phyloP scores from a whole-genome alignment of 225 moss, liverwort and hornwort genomes.

The Straminergon stramineum region DNA sequence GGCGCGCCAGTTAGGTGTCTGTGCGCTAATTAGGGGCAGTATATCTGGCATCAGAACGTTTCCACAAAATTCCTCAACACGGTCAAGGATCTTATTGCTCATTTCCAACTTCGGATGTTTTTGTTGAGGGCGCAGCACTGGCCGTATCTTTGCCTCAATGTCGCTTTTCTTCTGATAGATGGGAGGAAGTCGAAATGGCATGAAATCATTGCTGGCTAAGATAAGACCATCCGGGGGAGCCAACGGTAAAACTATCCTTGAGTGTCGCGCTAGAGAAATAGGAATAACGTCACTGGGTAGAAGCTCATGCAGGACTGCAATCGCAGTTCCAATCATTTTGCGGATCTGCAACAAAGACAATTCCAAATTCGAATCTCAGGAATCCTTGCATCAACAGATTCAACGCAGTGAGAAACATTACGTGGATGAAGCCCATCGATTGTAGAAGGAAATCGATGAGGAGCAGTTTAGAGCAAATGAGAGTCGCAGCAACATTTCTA shows the following conservation, averaged over 20 bases:
- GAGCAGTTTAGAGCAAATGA: not conserved
- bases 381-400: not conserved
- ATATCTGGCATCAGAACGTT: slow-evolving; percentile 59
- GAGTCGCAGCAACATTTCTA: not conserved
- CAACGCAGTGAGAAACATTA: not conserved
- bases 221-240: slow-evolving; percentile 87
- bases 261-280: slow-evolving; percentile 79
- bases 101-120: slow-evolving; percentile 62
- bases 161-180: slow-evolving; percentile 43
- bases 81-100: slow-evolving; percentile 29
- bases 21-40: slow-evolving; percentile 43
- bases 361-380: not conserved
- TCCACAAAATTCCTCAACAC: slow-evolving; percentile 41
- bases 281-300: slow-evolving; percentile 63
- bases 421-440: not conserved
- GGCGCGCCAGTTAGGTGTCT: slow-evolving; percentile 43
- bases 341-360: slow-evolving; percentile 58
- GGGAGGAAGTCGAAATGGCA: slow-evolving; percentile 62
- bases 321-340: slow-evolving; percentile 92
- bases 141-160: slow-evolving; percentile 24
- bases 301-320: slow-evolving; percentile 52
- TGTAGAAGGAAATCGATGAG: not conserved
- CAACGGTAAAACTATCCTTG: slow-evolving; percentile 65
- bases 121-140: slow-evolving; percentile 21
- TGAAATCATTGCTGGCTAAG: slow-evolving; percentile 63